Evolutionary conservation across 2,329 filamentous ascomycete species (phyloP).

Genomic region (Niveomyces coronatus): DNA sequence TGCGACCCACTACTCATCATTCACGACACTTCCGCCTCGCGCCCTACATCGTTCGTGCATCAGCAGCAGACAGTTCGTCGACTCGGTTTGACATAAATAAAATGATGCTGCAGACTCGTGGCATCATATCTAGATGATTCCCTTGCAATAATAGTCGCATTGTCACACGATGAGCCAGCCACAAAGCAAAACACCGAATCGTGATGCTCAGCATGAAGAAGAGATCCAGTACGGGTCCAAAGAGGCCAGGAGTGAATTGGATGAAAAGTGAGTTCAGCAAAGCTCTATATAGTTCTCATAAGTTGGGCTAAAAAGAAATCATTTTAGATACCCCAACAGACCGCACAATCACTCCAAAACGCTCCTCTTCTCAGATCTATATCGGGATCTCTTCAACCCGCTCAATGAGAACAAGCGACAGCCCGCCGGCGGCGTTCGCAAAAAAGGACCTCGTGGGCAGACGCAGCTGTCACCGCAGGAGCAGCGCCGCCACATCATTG

Average conservation of each 20-base stretch:
- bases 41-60: not conserved
- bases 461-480: conserved; percentile 61
- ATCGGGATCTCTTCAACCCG: conserved; percentile 71
- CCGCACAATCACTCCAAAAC: conserved; percentile 74
- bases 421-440: conserved; percentile 47
- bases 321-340: conserved; percentile 74
- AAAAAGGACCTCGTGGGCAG: conserved; percentile 48
- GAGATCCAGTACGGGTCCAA: conserved; percentile 37
- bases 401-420: conserved; percentile 69
- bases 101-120: not conserved
- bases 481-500: conserved; percentile 68
- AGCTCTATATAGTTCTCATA: conserved; percentile 13
- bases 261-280: conserved; percentile 31
- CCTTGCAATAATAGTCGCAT: too few relatives aligned
- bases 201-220: conserved; percentile 39
- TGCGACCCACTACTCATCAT: too few relatives aligned
- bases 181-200: conserved; percentile 17
- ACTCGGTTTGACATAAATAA: not conserved
- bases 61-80: not conserved
- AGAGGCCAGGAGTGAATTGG: conserved; percentile 30
- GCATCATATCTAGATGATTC: not conserved
- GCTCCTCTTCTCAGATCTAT: conserved; percentile 72
- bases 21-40: conserved; percentile 5
- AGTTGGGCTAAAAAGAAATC: too few relatives aligned
- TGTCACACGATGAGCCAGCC: conserved; percentile 22